Percentiles rank a stretch among this genome's conserved stretches.
Evolutionary conservation across 768 basidiomycete genomes (phyloP).

Genomic region (Auricularia sp.): DNA sequence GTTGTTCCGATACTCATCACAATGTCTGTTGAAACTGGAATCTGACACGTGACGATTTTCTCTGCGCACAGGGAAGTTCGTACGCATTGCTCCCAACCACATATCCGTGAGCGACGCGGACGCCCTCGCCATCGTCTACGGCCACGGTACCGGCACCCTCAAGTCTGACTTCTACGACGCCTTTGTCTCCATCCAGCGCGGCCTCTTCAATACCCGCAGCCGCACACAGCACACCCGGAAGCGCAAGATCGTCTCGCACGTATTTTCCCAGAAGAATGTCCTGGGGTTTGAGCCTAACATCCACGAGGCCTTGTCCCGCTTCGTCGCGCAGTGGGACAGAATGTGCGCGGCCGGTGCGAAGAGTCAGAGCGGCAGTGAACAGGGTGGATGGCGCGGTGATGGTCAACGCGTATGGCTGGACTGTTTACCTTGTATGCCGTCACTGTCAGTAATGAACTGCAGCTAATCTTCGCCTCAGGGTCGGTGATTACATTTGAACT

Average conservation of each 20-base stretch:
- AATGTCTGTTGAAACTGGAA: neutral
- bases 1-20: neutral
- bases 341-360: slow-evolving; percentile 47
- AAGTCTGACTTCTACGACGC: slow-evolving; percentile 69
- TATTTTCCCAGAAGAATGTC: slow-evolving; percentile 78
- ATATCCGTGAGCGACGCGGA: slow-evolving; percentile 70
- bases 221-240: slow-evolving; percentile 75
- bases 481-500: too few relatives aligned
- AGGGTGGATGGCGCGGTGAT: slow-evolving; percentile 48
- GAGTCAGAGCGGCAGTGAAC: slow-evolving; percentile 46
- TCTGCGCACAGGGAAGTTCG: slow-evolving; percentile 40
- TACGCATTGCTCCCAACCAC: slow-evolving; percentile 68
- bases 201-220: slow-evolving; percentile 72
- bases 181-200: slow-evolving; percentile 65
- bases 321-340: slow-evolving; percentile 69
- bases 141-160: slow-evolving; percentile 73
- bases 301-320: slow-evolving; percentile 42
- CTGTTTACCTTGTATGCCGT: slow-evolving; percentile 54
- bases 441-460: neutral
- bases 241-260: slow-evolving; percentile 82
- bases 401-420: slow-evolving; percentile 65
- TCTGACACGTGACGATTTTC: neutral
- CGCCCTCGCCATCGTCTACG: slow-evolving; percentile 66
- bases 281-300: slow-evolving; percentile 80
- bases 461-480: too few relatives aligned